A percentile compares a stretch with the other conserved stretches of the same genome.
These are phyloP conservation scores for Cryptosporidium sp. DNA, from an alignment of 169 alveolate species.

Conservation along the genomic window DNA sequence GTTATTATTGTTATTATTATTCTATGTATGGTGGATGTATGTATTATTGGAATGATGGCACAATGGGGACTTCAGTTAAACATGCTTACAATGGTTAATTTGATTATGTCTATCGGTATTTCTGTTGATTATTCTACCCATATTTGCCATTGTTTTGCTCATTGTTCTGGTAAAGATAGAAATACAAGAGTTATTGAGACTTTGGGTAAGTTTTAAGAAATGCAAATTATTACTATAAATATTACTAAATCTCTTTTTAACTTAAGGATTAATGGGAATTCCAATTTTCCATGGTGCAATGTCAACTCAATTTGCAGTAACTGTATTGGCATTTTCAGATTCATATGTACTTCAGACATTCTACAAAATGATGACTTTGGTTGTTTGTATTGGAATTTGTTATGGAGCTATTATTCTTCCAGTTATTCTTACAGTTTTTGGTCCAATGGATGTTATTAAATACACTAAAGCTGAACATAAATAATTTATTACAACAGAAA, in stretches of 20 bases:
- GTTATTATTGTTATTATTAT: conserved; percentile 81
- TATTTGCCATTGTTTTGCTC: conserved; percentile 86
- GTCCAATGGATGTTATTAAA: conserved; percentile 75
- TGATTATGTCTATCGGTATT: conserved; percentile 85
- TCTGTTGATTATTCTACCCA: conserved; percentile 87
- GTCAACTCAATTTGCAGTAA: conserved; percentile 85
- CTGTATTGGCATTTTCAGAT: conserved; percentile 82
- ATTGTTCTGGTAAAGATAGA: conserved; percentile 83
- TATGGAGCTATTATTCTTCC: conserved; percentile 76
- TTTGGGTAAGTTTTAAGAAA: conserved; percentile 77
- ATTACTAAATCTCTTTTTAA: background rate
- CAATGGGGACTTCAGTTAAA: conserved; percentile 85
- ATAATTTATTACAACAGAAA: background rate
- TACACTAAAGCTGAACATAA: conserved; percentile 55
- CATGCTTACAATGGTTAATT: conserved; percentile 87
- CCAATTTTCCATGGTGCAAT: conserved; percentile 87
- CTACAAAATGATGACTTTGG: conserved; percentile 86
- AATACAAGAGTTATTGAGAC: conserved; percentile 86
- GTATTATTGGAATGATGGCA: conserved; percentile 86
- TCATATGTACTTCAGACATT: conserved; percentile 83
- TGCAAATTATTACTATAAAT: background rate
- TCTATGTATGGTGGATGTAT: conserved; percentile 82
- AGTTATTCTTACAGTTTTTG: conserved; percentile 66
- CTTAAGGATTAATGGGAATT: conserved; percentile 81
- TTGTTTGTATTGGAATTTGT: conserved; percentile 76